Base-by-base conservation (phyloP, 169 alveolate species). In the Cryptosporidium meleagridis region DNA sequence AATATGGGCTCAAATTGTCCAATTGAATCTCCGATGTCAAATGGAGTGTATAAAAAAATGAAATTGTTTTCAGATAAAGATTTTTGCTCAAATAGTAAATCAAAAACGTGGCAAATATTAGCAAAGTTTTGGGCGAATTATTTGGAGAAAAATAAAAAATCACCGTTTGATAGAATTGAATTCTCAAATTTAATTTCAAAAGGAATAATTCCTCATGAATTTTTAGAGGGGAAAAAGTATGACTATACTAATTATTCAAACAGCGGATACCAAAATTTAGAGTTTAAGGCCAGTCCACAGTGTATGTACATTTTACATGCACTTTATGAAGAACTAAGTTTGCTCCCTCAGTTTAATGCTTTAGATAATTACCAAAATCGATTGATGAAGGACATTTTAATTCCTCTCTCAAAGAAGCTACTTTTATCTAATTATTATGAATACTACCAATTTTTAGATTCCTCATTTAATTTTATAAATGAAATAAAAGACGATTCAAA, bases 91-190 rank as follows among this genome's bases (percentile, higher is more conserved):
- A 61, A 37, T 37, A 80, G 62, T 65, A 53, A 67, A 37, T 37
- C 80, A 12, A 59, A 21, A 35, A 52, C 18, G 14, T 67, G 72
- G 75, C 73, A 51, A 62, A 26, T 61, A 39, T 18, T 80, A 26
- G 3, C 48, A 14, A 33, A 23, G 35, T 80, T 80, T 62, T 80
- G 89, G 89, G 62, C 14, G 10, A 48, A 29, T 4, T 51, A 65
- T 59, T 16, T 80, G 18, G 55, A 62, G 62, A 80, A 48, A 16
- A 61, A 67, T 41, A 2, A 29, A n/a, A 67, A 37, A 44, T 80
- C 89, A n/a, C 89, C 89, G 3, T 80, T 80, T 65, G 67, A 80
- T 59, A 37, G 89, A 62, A 31, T 18, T 26, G 89, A 80, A 69
- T 80, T 80, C 39, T 80, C 80, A 26, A 26, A 48, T 62, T 45